Evolutionary conservation across 139 green algal genomes (phyloP), one percentile per base, ranked within the genome.

Genomic region (Gonium pectorale): DNA sequence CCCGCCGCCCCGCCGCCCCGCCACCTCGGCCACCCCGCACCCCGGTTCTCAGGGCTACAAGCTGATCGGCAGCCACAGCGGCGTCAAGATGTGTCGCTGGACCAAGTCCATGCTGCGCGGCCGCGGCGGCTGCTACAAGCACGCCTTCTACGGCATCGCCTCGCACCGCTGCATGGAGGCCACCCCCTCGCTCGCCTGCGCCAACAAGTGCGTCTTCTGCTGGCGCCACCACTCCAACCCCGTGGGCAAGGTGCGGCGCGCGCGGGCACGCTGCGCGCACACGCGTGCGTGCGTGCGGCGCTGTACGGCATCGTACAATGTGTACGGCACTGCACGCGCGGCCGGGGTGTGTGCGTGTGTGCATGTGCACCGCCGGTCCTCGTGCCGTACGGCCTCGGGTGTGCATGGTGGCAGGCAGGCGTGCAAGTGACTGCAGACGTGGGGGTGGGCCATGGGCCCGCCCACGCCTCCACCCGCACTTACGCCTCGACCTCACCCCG

Each of bases 161-260:
- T 91, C 83, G 2, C 93, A 95, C 89, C 70, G 81, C 33, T 95
- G 92, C 90, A 95, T 95, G 92, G 92, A 97, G 90, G 90, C 91
- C 79, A 97, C 94, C 0, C 92, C 94, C 52, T 91, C 83, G 24
- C 87, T 96, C 6, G 92, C 92, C 6, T 97, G 95, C 80, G 94
- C 95, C 52, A 97, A 97, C 90, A 97, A 97, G 89, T 97, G 93
- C 82, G 90, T 95, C 24, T 97, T 97, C 85, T 97, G 94, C 86
- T 97, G 94, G 94, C 87, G 94, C 27, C 91, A 94, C 81, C 91
- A 94, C 88, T 74, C 60, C 60, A 83, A 83, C 77, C 77, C 77
- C 29, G 77, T 83, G 60, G 77, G 77, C 60, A 83, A 83, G 77
- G 77, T 83, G 54, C 26, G 69, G 41, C 27, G 6, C 3, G 8